phyloP scores from a whole-genome alignment of 2,329 filamentous ascomycete genomes.

The Colletotrichum orchidophilum region DNA sequence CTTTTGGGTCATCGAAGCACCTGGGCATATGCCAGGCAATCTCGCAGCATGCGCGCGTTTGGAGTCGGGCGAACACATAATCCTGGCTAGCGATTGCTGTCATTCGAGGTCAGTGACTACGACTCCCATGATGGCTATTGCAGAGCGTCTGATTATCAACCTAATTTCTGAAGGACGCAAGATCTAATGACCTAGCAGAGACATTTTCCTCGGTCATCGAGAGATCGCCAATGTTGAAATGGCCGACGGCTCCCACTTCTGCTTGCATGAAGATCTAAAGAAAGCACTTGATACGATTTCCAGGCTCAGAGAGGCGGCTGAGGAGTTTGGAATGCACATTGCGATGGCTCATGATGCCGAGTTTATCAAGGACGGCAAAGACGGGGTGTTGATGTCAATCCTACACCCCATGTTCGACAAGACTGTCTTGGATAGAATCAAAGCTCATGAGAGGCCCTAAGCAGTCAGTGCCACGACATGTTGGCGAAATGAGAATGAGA shows the following conservation, averaged over 20 bases:
- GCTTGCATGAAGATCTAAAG: not conserved
- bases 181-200: not conserved
- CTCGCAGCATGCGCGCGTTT: not conserved
- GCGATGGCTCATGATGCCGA: not conserved
- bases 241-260: not conserved
- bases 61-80: not conserved
- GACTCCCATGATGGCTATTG: not conserved
- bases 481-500: no score
- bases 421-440: not conserved
- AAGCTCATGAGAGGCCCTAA: not conserved
- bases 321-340: not conserved
- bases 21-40: not conserved
- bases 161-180: not conserved
- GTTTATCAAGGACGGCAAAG: not conserved
- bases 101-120: not conserved
- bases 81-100: not conserved
- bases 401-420: not conserved
- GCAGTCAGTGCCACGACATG: no score
- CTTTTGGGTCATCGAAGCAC: not conserved
- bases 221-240: not conserved
- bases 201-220: not conserved
- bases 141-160: not conserved
- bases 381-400: not conserved
- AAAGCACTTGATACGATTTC: not conserved
- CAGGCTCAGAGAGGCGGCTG: not conserved